phyloP scores from a whole-genome alignment of 306 rosid species.

The Mimosa pudica region DNA sequence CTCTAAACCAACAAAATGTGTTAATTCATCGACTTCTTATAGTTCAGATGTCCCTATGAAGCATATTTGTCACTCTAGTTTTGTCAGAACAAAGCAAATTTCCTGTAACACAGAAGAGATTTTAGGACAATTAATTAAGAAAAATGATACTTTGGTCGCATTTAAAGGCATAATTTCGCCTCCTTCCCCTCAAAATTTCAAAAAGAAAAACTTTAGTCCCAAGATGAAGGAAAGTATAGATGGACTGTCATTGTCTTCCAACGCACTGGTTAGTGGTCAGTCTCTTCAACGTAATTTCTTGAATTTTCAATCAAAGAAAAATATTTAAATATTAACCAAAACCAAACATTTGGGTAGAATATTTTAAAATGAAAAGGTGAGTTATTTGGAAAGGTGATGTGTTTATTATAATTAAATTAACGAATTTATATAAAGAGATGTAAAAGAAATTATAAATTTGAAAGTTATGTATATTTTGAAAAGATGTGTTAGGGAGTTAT shows the following conservation, averaged over 20 bases:
- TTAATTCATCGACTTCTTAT: not conserved
- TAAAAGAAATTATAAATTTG: no score
- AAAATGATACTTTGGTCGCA: not conserved
- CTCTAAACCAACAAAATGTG: not conserved
- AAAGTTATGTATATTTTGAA: no score
- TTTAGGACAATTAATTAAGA: no score
- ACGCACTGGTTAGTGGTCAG: not conserved
- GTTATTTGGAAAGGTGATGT: no score
- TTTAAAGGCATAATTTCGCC: not conserved
- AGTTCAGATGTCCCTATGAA: not conserved
- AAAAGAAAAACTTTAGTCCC: not conserved
- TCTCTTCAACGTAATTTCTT: not conserved
- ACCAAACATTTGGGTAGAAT: no score
- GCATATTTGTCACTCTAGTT: not conserved
- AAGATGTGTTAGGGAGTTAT: no score
- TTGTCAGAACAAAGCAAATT: not conserved
- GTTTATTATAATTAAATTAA: no score
- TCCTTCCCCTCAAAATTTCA: not conserved
- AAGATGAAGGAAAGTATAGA: not conserved
- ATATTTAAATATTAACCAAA: not conserved
- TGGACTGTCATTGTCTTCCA: not conserved
- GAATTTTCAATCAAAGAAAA: not conserved
- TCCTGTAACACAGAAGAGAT: not conserved
- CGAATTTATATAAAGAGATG: no score
- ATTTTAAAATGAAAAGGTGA: no score